phyloP scores from a whole-genome alignment of 495 filamentous ascomycete genomes.

The Pseudotulostoma volvatum region DNA sequence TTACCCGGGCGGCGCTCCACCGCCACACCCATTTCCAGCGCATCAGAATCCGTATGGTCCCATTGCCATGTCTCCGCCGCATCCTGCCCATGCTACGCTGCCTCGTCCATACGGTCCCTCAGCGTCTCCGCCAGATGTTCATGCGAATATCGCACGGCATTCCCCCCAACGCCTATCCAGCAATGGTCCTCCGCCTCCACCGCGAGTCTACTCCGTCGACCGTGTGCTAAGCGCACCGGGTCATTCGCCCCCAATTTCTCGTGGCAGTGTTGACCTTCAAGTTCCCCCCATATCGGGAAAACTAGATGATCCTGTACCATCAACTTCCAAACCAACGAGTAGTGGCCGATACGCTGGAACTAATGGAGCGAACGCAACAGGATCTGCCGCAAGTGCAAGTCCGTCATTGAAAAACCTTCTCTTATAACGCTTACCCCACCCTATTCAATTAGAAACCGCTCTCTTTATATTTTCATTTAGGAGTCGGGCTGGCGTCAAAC shows the following conservation, averaged over 20 bases:
- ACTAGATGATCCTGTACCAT: conserved; percentile 17
- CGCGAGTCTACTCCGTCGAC: conserved; percentile 21
- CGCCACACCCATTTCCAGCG: conserved; percentile 20
- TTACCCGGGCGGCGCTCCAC: conserved; percentile 17
- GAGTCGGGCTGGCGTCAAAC: too few species aligned
- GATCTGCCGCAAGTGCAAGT: conserved; percentile 49
- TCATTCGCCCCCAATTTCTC: conserved; percentile 23
- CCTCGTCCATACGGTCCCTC: conserved; percentile 30
- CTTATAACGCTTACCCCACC: too few species aligned
- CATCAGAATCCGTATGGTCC: conserved; percentile 29
- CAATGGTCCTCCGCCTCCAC: conserved; percentile 18
- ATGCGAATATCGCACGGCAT: conserved; percentile 25
- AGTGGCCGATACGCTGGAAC: conserved; percentile 17
- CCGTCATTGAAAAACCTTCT: conserved; percentile 62
- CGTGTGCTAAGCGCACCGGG: conserved; percentile 20
- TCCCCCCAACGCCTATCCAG: conserved; percentile 26
- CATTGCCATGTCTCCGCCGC: conserved; percentile 25
- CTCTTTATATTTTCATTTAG: too few species aligned
- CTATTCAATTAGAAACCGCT: too few species aligned
- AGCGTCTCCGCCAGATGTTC: conserved; percentile 28
- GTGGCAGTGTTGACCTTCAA: conserved; percentile 20
- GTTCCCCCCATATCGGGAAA: conserved; percentile 19
- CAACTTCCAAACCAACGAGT: conserved; percentile 12
- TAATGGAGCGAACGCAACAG: conserved; percentile 18
- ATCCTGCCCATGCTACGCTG: conserved; percentile 18